These are phyloP conservation scores for Wilcoxina mikolae DNA, from an alignment of 495 filamentous ascomycete genomes.

Conservation along the genomic window DNA sequence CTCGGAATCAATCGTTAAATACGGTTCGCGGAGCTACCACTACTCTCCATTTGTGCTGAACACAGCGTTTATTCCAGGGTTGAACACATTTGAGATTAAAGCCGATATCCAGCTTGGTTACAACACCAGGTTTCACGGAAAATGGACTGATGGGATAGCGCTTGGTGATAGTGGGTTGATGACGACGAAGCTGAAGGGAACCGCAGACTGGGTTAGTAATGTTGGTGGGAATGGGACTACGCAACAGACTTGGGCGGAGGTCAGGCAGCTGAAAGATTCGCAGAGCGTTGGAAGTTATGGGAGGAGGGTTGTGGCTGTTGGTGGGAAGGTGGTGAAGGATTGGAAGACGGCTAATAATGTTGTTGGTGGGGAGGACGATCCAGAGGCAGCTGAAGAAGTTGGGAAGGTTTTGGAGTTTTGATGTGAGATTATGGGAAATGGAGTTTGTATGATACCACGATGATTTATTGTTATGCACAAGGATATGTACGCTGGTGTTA, in stretches of 20 bases:
- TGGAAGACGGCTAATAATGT: conserved; percentile 10
- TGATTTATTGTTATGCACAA: neutral
- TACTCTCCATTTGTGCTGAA: conserved; percentile 5
- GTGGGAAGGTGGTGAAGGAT: conserved; percentile 8
- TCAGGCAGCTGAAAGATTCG: conserved; percentile 7
- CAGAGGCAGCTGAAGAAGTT: neutral
- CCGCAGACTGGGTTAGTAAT: conserved; percentile 7
- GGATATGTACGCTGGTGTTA: neutral
- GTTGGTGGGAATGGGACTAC: conserved; percentile 6
- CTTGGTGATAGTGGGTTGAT: conserved; percentile 4
- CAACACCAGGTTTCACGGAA: neutral
- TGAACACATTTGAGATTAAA: conserved; percentile 8
- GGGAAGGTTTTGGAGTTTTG: neutral
- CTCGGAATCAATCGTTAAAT: neutral
- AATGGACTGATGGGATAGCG: neutral
- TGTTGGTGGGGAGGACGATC: neutral
- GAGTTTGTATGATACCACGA: no score
- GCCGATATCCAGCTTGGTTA: conserved; percentile 8
- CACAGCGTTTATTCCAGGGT: conserved; percentile 1
- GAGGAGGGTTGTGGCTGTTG: conserved; percentile 11
- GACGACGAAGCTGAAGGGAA: conserved; percentile 10
- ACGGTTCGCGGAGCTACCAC: neutral
- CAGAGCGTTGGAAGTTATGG: conserved; percentile 16
- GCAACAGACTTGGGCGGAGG: conserved; percentile 6
- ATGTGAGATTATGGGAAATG: neutral